These are phyloP conservation scores for Claviceps fusiformis DNA, from an alignment of 2,329 filamentous ascomycete species.

Conservation along the genomic window DNA sequence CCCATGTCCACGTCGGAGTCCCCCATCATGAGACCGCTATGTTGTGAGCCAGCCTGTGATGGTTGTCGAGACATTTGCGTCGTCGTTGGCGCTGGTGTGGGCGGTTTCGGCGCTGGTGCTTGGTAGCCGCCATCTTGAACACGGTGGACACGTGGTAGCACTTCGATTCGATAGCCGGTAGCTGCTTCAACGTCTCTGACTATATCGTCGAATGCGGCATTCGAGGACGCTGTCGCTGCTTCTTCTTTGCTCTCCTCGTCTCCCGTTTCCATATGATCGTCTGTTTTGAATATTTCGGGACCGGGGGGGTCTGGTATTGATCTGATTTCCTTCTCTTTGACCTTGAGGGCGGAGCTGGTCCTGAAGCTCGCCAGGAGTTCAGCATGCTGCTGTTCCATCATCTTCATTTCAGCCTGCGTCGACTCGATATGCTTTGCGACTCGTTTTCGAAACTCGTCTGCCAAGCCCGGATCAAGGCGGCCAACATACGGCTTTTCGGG, in stretches of 20 bases:
- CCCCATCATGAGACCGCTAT: constrained; percentile 41
- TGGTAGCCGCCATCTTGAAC: constrained; percentile 68
- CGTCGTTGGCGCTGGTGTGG: constrained; percentile 13
- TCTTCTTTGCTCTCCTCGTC: constrained; percentile 29
- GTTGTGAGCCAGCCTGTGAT: constrained; percentile 42
- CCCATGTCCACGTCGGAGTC: constrained; percentile 53
- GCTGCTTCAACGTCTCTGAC: constrained; percentile 59
- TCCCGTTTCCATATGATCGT: constrained; percentile 37
- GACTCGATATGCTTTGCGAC: constrained; percentile 59
- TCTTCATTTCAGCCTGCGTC: constrained; percentile 69
- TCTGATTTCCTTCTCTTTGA: constrained; percentile 65
- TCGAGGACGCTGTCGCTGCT: constrained; percentile 20
- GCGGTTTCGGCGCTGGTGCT: constrained; percentile 37
- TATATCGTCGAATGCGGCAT: constrained; percentile 55
- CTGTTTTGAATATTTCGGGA: constrained; percentile 49
- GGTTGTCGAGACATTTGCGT: constrained; percentile 36
- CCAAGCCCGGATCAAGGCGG: constrained; percentile 58
- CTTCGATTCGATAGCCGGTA: constrained; percentile 52
- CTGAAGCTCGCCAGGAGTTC: constrained; percentile 63
- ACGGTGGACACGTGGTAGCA: constrained; percentile 51
- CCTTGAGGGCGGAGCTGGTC: constrained; percentile 53
- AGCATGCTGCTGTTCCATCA: constrained; percentile 68
- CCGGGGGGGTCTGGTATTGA: constrained; percentile 47
- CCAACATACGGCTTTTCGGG: constrained; percentile 46
- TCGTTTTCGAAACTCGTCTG: constrained; percentile 72